Conservation (phyloP, 306 rosid genomes). For the Cicer arietinum region DNA sequence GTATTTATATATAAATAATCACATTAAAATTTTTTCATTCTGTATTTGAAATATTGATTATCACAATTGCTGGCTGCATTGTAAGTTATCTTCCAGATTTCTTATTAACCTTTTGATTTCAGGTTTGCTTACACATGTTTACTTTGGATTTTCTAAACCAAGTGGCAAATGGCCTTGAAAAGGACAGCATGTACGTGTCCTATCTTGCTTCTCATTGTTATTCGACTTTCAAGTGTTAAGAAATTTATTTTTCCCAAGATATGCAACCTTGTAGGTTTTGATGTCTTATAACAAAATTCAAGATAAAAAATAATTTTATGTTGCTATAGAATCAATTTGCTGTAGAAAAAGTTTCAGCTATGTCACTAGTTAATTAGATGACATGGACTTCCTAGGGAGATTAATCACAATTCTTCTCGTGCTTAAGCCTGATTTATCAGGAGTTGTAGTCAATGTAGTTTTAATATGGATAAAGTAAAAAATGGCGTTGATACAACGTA, state of each 20-base stretch:
- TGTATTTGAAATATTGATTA: constrained; percentile 13
- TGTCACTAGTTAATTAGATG: constrained; percentile 30
- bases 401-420: constrained; percentile 24
- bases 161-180: constrained; percentile 98
- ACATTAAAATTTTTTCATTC: not conserved
- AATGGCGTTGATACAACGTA: constrained; percentile 6
- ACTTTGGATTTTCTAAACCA: constrained; percentile 94
- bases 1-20: constrained; percentile 9
- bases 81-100: constrained; percentile 32
- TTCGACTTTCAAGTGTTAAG: constrained; percentile 24
- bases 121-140: constrained; percentile 99
- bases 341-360: not conserved
- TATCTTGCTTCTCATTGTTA: constrained; percentile 29
- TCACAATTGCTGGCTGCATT: constrained; percentile 22
- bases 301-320: not conserved
- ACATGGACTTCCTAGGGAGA: constrained; percentile 9
- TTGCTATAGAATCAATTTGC: constrained; percentile 29
- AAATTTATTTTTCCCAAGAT: constrained; percentile 23
- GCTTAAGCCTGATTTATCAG: constrained; percentile 24
- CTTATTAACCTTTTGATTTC: constrained; percentile 49
- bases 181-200: constrained; percentile 84
- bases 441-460: constrained; percentile 8
- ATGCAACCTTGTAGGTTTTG: constrained; percentile 23
- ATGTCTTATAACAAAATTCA: constrained; percentile 33
- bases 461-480: constrained; percentile 17